Evolutionary conservation across 2,329 filamentous ascomycete species (phyloP).

Genomic region (Mariannaea sp.): DNA sequence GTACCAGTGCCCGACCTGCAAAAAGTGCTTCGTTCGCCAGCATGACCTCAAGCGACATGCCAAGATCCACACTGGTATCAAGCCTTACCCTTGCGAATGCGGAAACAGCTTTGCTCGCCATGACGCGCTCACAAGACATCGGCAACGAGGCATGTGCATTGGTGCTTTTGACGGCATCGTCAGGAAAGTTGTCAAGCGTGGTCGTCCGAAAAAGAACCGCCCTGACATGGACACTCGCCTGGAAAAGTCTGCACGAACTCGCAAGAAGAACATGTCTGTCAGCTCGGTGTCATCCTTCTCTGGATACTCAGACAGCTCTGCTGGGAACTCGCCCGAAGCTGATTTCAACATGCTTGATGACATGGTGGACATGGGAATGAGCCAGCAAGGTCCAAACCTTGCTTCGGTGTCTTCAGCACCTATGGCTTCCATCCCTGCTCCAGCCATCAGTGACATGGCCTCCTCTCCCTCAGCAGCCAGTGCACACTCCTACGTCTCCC

Average conservation of each 20-base stretch:
- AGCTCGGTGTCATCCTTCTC: constrained; percentile 60
- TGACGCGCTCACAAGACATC: constrained; percentile 90
- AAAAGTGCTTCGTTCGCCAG: constrained; percentile 95
- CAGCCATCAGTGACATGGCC: constrained; percentile 42
- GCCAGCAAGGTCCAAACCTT: constrained; percentile 35
- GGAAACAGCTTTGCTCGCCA: constrained; percentile 94
- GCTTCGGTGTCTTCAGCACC: constrained; percentile 53
- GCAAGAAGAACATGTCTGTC: constrained; percentile 59
- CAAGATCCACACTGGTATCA: constrained; percentile 96
- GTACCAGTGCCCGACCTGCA: constrained; percentile 90
- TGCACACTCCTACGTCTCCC: constrained; percentile 53
- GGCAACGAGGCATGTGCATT: constrained; percentile 94
- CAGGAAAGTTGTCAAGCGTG: constrained; percentile 65
- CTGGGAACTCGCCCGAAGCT: constrained; percentile 56
- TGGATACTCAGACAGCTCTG: constrained; percentile 61
- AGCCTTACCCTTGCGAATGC: constrained; percentile 93
- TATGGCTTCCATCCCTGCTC: constrained; percentile 43
- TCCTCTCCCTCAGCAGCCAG: constrained; percentile 49
- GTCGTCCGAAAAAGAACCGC: constrained; percentile 65
- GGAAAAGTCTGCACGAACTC: constrained; percentile 60
- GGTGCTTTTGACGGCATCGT: constrained; percentile 85
- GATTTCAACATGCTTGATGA: constrained; percentile 55
- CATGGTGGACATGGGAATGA: constrained; percentile 51
- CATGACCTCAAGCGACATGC: constrained; percentile 97
- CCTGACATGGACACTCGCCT: constrained; percentile 61